Evolutionary conservation across 805 yeast species (phyloP).

Genomic region (Saccharomycopsis sp.): DNA sequence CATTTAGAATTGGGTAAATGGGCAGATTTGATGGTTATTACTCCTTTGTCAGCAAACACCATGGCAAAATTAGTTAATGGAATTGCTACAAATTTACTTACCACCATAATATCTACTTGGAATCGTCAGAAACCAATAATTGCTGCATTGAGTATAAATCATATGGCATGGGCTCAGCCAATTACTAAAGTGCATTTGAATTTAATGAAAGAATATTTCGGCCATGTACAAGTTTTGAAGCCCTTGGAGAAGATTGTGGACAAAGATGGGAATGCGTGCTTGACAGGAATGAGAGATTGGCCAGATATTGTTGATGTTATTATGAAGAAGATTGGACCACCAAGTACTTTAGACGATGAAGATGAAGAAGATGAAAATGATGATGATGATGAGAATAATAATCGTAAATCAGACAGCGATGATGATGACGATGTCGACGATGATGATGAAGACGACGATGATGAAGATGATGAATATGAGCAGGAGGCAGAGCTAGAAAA

Average conservation of each 20-base stretch:
- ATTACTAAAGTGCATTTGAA: constrained; percentile 65
- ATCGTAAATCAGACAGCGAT: constrained; percentile 34
- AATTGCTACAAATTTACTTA: constrained; percentile 66
- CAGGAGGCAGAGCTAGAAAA: not conserved
- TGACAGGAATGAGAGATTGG: constrained; percentile 93
- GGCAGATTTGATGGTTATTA: constrained; percentile 74
- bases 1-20: constrained; percentile 75
- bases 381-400: constrained; percentile 33
- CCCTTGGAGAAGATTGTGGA: constrained; percentile 75
- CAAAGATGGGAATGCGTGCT: constrained; percentile 73
- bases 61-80: constrained; percentile 71
- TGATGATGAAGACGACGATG: constrained; percentile 27
- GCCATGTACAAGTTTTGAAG: constrained; percentile 63
- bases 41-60: constrained; percentile 76
- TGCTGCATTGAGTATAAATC: constrained; percentile 80
- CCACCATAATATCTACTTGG: constrained; percentile 73
- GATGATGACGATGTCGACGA: constrained; percentile 32
- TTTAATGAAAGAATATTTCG: constrained; percentile 62
- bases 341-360: constrained; percentile 27
- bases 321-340: constrained; percentile 30
- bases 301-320: constrained; percentile 67
- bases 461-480: constrained; percentile 8
- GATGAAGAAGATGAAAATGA: constrained; percentile 31
- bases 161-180: constrained; percentile 72
- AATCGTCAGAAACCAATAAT: constrained; percentile 64